phyloP scores from a whole-genome alignment of 2,329 filamentous ascomycete species.

The Davidsoniella eucalypti region DNA sequence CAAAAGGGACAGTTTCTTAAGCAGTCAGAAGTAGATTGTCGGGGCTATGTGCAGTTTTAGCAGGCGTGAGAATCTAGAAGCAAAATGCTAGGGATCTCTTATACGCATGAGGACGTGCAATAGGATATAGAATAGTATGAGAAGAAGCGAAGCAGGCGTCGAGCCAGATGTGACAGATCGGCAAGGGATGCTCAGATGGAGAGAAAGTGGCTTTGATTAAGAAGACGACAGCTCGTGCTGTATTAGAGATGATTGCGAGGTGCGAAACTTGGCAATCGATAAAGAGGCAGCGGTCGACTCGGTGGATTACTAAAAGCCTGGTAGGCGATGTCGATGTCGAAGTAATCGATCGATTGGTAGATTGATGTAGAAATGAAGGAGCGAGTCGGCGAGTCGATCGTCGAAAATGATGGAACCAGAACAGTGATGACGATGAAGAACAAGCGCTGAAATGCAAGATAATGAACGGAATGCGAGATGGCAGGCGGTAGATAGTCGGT shows the following conservation, averaged over 20 bases:
- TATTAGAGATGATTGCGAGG: not conserved
- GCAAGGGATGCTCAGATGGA: not conserved
- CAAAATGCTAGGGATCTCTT: conserved; percentile 6
- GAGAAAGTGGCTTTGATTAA: not conserved
- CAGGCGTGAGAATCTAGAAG: not conserved
- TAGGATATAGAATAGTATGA: not conserved
- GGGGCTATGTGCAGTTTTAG: not conserved
- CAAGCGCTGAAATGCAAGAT: not conserved
- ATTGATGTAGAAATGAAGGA: no score
- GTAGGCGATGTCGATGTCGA: no score
- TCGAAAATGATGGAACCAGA: not conserved
- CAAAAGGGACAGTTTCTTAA: not conserved
- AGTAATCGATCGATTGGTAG: no score
- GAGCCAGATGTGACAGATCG: not conserved
- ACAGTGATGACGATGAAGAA: not conserved
- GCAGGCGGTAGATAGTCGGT: no score
- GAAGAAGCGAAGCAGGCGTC: not conserved
- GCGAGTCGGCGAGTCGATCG: conserved; percentile 9
- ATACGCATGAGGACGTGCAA: conserved; percentile 3
- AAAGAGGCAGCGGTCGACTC: not conserved
- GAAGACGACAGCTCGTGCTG: not conserved
- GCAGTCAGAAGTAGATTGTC: not conserved
- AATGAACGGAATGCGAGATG: no score
- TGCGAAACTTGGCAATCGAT: not conserved
- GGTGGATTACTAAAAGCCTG: no score